Conservation (phyloP, 208 protist genomes). For the Angomonas ambiguus region DNA sequence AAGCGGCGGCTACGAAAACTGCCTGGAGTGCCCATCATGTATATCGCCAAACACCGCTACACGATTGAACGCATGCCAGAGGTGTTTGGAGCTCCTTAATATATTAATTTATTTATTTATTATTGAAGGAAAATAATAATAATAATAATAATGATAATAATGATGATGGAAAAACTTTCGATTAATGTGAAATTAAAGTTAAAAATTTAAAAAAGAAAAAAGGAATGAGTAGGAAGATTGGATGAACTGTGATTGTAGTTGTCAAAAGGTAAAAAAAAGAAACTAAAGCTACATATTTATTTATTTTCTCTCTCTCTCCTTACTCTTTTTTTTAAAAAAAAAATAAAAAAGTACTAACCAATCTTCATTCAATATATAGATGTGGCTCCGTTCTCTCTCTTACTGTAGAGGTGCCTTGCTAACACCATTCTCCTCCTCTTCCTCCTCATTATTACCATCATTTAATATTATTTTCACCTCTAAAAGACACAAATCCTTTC, state of each 20-base stretch:
- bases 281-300: no score
- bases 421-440: neutral
- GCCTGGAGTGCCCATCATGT: constrained; percentile 98
- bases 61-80: constrained; percentile 98
- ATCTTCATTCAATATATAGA: no score
- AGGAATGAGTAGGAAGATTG: no score
- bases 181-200: constrained; percentile 1
- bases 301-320: no score
- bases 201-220: constrained; percentile 11
- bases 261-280: no score
- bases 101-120: neutral
- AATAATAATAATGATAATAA: neutral
- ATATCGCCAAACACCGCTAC: constrained; percentile 96
- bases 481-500: constrained; percentile 1
- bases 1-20: constrained; percentile 97
- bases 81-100: constrained; percentile 77
- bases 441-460: neutral
- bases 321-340: no score
- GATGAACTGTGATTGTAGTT: no score
- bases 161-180: neutral
- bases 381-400: neutral
- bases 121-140: constrained; percentile 1
- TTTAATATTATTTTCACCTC: neutral
- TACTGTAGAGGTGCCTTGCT: neutral
- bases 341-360: no score